Evolutionary conservation across 768 basidiomycete species (phyloP).

Genomic region (Hypholoma fasciculare): DNA sequence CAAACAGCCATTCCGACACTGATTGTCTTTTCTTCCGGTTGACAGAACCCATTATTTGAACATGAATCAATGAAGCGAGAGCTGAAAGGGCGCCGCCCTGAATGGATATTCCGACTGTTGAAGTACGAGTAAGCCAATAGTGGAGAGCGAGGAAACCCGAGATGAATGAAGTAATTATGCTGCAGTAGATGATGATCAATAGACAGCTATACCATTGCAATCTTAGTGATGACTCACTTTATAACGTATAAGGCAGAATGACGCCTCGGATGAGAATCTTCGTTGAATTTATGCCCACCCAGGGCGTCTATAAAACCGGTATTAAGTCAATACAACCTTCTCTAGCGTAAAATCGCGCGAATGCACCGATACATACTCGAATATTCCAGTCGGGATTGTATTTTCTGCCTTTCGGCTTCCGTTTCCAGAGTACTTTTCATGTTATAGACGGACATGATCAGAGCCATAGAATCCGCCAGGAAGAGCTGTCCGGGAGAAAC

Average conservation of each 20-base stretch:
- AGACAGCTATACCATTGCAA: background rate
- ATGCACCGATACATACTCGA: conserved; percentile 18
- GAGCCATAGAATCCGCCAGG: conserved; percentile 16
- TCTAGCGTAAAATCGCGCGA: background rate
- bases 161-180: conserved; percentile 14
- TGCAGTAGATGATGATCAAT: background rate
- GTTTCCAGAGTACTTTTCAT: conserved; percentile 14
- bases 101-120: conserved; percentile 31
- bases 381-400: conserved; percentile 25
- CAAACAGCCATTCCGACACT: background rate
- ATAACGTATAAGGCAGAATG: conserved; percentile 17
- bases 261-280: conserved; percentile 14
- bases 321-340: background rate
- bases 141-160: conserved; percentile 16
- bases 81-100: conserved; percentile 22
- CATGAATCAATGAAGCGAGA: background rate
- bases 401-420: conserved; percentile 17
- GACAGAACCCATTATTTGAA: background rate
- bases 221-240: conserved; percentile 7
- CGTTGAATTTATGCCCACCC: conserved; percentile 25
- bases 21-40: background rate
- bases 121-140: conserved; percentile 35
- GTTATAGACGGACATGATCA: conserved; percentile 1
- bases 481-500: conserved; percentile 21
- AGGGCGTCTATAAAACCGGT: conserved; percentile 22